phyloP scores from a whole-genome alignment of 2,329 filamentous ascomycete genomes.

The Diaporthe australafricana region DNA sequence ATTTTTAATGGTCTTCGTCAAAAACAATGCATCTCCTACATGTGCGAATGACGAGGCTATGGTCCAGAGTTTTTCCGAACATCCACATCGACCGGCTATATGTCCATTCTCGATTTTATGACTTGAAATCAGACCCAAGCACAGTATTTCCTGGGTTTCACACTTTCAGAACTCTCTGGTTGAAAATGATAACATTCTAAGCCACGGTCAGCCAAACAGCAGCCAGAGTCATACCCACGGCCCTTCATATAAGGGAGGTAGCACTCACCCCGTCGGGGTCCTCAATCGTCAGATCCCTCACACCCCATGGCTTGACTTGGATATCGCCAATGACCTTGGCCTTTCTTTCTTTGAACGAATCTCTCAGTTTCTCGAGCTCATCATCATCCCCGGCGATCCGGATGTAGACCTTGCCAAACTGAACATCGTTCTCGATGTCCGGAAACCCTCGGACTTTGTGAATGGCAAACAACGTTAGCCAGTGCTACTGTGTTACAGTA shows the following conservation, averaged over 20 bases:
- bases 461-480: not conserved
- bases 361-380: constrained; percentile 24
- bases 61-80: too few species aligned
- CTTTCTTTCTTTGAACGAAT: not conserved
- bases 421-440: constrained; percentile 10
- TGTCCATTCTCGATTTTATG: not conserved
- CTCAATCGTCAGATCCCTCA: constrained; percentile 8
- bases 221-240: accelerated
- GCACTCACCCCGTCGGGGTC: constrained; percentile 25
- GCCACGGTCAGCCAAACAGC: not conserved
- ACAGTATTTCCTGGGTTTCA: not conserved
- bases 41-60: too few species aligned
- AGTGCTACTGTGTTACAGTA: not conserved
- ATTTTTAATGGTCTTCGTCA: too few species aligned
- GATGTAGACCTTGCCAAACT: constrained; percentile 27
- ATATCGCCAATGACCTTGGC: not conserved
- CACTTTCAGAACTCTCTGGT: constrained; percentile 3
- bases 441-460: constrained; percentile 18
- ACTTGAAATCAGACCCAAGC: not conserved
- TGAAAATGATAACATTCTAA: constrained; percentile 25
- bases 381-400: constrained; percentile 13
- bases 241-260: too few species aligned
- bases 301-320: constrained; percentile 19
- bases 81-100: too few species aligned
- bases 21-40: too few species aligned